A percentile compares a stretch with the other conserved stretches of the same genome.
These are phyloP conservation scores for Linum tenue DNA, from an alignment of 345 rosid genomes.

Conservation along the genomic window DNA sequence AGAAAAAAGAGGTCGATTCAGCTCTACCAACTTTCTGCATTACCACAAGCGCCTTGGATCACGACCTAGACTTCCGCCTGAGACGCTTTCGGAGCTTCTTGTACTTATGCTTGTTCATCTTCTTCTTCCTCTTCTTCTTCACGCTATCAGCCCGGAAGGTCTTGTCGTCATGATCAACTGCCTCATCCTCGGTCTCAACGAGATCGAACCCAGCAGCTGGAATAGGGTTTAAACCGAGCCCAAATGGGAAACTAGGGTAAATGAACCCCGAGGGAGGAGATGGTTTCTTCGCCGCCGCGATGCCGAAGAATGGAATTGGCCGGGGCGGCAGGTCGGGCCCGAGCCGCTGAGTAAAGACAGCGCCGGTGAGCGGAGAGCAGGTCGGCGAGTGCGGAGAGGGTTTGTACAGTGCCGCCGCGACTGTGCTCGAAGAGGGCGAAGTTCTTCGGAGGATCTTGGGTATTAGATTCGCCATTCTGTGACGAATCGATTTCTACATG, in stretches of 20 bases:
- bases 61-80: slow-evolving; percentile 29
- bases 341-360: neutral
- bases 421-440: neutral
- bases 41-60: neutral
- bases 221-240: slow-evolving; percentile 10
- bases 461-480: neutral
- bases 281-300: neutral
- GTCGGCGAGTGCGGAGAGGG: neutral
- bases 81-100: slow-evolving; percentile 71
- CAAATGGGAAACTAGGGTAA: slow-evolving; percentile 17
- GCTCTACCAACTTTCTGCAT: neutral
- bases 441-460: neutral
- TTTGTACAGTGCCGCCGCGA: neutral
- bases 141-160: slow-evolving; percentile 68
- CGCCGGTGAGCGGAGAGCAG: neutral
- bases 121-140: slow-evolving; percentile 98
- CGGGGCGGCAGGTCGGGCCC: neutral
- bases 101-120: slow-evolving; percentile 93
- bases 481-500: neutral
- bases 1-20: neutral
- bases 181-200: neutral
- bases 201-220: slow-evolving; percentile 8
- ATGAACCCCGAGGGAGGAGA: neutral
- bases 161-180: neutral
- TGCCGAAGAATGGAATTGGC: neutral